Evolutionary conservation across 768 basidiomycete genomes (phyloP).

Genomic region (Lepiota subincarnata): DNA sequence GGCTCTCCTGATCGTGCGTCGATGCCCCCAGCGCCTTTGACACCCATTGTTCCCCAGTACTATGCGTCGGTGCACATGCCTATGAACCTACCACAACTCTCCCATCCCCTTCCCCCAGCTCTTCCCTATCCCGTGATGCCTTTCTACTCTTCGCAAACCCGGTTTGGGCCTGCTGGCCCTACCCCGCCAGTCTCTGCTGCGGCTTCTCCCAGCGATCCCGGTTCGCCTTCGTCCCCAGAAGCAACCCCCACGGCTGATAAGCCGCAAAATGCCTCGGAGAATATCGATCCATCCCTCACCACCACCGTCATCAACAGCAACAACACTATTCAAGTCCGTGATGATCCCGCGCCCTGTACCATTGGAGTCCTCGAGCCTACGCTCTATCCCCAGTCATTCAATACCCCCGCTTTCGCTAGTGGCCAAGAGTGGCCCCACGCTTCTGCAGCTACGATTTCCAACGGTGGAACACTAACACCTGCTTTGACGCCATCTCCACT

Average conservation of each 20-base stretch:
- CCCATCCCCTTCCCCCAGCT: constrained; percentile 3
- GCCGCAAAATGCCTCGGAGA: constrained; percentile 3
- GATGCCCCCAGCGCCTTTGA: constrained; percentile 13
- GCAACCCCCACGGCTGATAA: not conserved
- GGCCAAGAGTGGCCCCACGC: constrained; percentile 8
- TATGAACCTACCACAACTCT: constrained; percentile 12
- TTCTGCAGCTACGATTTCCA: not conserved
- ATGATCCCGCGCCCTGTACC: not conserved
- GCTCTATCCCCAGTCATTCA: constrained; percentile 4
- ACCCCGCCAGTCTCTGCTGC: constrained; percentile 52
- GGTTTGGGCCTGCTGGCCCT: constrained; percentile 38
- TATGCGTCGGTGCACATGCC: constrained; percentile 13
- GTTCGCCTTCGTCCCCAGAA: not conserved
- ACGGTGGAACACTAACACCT: constrained; percentile 6
- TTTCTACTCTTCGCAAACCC: constrained; percentile 22
- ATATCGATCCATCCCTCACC: constrained; percentile 5
- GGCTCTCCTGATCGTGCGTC: constrained; percentile 14
- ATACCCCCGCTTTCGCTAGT: constrained; percentile 5
- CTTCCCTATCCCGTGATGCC: constrained; percentile 16
- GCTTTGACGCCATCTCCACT: constrained; percentile 7
- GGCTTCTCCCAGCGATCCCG: constrained; percentile 35
- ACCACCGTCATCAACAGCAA: constrained; percentile 1
- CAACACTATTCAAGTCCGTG: not conserved
- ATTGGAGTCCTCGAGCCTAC: not conserved
- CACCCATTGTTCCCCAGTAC: constrained; percentile 13